These are phyloP conservation scores for Sutorius eximius DNA, from an alignment of 1,284 basidiomycete species.

Conservation along the genomic window DNA sequence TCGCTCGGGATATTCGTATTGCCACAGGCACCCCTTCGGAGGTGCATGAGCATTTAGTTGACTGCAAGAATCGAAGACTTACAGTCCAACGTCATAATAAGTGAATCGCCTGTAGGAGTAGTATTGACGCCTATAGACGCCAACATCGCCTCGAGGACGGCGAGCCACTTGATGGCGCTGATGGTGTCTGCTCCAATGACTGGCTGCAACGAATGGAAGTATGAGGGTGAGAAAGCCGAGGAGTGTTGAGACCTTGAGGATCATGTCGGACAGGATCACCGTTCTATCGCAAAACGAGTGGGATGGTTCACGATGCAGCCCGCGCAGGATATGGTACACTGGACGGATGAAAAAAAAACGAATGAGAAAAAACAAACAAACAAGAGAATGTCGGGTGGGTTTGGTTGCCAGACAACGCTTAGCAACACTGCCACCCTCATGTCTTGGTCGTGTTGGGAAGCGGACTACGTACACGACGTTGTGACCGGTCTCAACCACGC, in stretches of 20 bases:
- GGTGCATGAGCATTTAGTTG: conserved; percentile 2
- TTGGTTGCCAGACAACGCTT: conserved; percentile 19
- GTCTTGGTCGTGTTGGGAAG: background rate
- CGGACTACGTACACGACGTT: background rate
- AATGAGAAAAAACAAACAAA: too few species aligned
- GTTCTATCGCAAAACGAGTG: conserved; percentile 25
- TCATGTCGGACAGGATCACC: conserved; percentile 12
- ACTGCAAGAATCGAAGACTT: conserved; percentile 25
- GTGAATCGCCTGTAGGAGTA: conserved; percentile 42
- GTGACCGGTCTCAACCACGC: background rate
- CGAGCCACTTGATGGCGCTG: conserved; percentile 40
- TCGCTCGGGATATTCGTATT: conserved; percentile 43
- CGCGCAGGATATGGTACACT: conserved; percentile 1
- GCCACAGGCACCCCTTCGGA: conserved; percentile 57
- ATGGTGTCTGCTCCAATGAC: conserved; percentile 40
- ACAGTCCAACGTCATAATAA: conserved; percentile 60
- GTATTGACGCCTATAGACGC: conserved; percentile 38
- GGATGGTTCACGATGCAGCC: conserved; percentile 12
- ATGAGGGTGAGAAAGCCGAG: conserved; percentile 33
- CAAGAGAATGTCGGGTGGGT: background rate
- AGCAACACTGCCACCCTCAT: conserved; percentile 17
- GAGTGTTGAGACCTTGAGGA: conserved; percentile 12
- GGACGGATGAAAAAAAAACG: background rate
- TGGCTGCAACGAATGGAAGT: conserved; percentile 41
- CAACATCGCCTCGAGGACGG: conserved; percentile 41